These are phyloP conservation scores for Ogataea henricii DNA, from an alignment of 805 yeast species.

Conservation along the genomic window DNA sequence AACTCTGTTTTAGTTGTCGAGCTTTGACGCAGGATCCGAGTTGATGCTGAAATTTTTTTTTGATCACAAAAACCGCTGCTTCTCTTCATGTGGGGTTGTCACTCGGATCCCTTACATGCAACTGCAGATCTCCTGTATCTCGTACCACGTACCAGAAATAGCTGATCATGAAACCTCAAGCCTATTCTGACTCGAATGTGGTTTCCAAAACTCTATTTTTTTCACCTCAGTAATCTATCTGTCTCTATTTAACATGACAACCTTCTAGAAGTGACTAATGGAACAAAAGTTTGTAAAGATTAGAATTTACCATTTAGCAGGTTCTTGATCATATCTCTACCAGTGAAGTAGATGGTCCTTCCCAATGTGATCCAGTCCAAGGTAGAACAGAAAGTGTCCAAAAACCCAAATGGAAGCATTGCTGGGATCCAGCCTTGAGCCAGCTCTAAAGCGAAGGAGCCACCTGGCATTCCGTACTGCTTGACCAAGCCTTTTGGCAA, in stretches of 20 bases:
- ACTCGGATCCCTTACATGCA: neutral
- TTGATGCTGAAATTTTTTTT: neutral
- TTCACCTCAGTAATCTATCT: no score
- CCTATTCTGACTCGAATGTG: no score
- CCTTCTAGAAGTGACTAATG: neutral
- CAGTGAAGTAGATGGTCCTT: constrained; percentile 76
- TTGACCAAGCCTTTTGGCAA: constrained; percentile 70
- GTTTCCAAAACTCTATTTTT: no score
- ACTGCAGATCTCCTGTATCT: neutral
- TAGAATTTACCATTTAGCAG: constrained; percentile 70
- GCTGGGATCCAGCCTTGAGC: constrained; percentile 99
- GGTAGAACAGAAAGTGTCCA: constrained; percentile 78
- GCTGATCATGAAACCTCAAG: neutral
- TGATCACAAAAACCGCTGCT: neutral
- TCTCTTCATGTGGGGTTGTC: neutral
- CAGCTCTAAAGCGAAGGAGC: constrained; percentile 84
- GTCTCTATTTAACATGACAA: no score
- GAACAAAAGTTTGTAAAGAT: neutral
- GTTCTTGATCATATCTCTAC: constrained; percentile 71
- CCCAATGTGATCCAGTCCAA: constrained; percentile 70
- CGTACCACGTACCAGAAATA: neutral
- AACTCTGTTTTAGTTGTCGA: neutral
- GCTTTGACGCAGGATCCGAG: neutral
- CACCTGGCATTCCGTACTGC: constrained; percentile 85
- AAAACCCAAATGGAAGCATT: constrained; percentile 94